A percentile compares a stretch with the other conserved stretches of the same genome.
phyloP scores from a whole-genome alignment of 371 early-diverging fungal species.

The Umbelopsis sp. region DNA sequence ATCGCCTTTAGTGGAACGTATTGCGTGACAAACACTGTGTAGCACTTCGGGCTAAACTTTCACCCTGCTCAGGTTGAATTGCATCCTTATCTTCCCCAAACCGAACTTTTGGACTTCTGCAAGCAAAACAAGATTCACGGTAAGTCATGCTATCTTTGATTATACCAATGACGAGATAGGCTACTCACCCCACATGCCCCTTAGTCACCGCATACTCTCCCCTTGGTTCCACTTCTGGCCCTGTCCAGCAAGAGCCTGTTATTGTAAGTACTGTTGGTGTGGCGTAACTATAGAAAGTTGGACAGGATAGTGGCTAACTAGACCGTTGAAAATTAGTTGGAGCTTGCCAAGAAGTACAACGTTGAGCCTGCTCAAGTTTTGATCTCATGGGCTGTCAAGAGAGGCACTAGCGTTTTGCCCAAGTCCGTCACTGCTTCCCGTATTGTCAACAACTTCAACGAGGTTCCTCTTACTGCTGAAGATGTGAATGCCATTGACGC shows the following conservation, averaged over 20 bases:
- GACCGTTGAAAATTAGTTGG: slow-evolving; percentile 30
- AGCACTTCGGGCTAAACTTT: background rate
- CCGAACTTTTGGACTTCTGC: slow-evolving; percentile 38
- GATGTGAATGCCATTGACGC: slow-evolving; percentile 36
- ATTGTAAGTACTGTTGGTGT: slow-evolving; percentile 25
- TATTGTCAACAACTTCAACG: slow-evolving; percentile 54
- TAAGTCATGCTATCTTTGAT: background rate
- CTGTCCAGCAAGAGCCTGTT: slow-evolving; percentile 28
- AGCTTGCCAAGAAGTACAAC: slow-evolving; percentile 69
- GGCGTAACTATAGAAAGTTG: no score
- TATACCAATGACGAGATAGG: background rate
- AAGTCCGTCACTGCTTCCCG: slow-evolving; percentile 63
- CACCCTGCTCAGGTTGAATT: slow-evolving; percentile 46
- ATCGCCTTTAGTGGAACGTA: background rate
- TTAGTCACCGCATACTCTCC: slow-evolving; percentile 44
- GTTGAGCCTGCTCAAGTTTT: slow-evolving; percentile 76
- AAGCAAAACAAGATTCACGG: slow-evolving; percentile 38
- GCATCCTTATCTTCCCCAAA: slow-evolving; percentile 59
- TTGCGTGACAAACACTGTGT: background rate
- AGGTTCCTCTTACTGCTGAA: slow-evolving; percentile 43
- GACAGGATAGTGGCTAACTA: background rate
- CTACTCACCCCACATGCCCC: background rate
- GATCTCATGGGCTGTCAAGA: slow-evolving; percentile 75
- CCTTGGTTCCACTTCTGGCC: slow-evolving; percentile 38
- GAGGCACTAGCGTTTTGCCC: slow-evolving; percentile 66